Conservation (phyloP, 306 rosid genomes). For the Corylus heterophylla region DNA sequence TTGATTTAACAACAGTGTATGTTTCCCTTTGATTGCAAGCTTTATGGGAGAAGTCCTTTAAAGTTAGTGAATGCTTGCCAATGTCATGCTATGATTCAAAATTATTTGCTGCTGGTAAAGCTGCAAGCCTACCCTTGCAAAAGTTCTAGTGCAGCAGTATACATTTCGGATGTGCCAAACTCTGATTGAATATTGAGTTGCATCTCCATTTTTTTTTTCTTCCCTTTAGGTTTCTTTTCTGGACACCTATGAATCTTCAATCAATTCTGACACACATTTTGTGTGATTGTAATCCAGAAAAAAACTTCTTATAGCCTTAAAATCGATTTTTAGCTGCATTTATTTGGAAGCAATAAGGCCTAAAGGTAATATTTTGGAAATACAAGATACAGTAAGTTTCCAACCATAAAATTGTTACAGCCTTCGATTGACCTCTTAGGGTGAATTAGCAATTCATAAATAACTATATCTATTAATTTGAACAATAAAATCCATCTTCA, state of each 20-base stretch:
- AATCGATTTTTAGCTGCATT: neutral
- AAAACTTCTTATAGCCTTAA: neutral
- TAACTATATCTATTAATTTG: neutral
- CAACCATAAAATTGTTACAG: neutral
- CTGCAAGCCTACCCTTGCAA: neutral
- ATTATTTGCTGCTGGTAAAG: too few species aligned
- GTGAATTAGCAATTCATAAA: neutral
- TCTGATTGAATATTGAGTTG: neutral
- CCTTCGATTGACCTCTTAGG: neutral
- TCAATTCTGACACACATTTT: neutral
- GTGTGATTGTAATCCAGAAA: neutral
- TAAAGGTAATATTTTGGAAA: neutral
- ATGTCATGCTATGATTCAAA: neutral
- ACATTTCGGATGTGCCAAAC: neutral
- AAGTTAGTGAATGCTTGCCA: conserved; percentile 1
- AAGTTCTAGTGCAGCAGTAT: neutral
- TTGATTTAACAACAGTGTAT: conserved; percentile 93
- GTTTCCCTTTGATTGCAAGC: conserved; percentile 38
- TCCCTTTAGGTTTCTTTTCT: neutral
- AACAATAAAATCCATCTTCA: neutral
- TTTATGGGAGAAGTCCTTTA: conserved; percentile 17
- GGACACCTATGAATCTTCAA: neutral
- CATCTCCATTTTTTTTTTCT: neutral
- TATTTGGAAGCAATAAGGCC: neutral
- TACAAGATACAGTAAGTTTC: neutral